Percentiles rank a stretch among this genome's conserved stretches.
These are phyloP conservation scores for Xylogone sp. DNA, from an alignment of 2,329 filamentous ascomycete genomes.

Conservation along the genomic window DNA sequence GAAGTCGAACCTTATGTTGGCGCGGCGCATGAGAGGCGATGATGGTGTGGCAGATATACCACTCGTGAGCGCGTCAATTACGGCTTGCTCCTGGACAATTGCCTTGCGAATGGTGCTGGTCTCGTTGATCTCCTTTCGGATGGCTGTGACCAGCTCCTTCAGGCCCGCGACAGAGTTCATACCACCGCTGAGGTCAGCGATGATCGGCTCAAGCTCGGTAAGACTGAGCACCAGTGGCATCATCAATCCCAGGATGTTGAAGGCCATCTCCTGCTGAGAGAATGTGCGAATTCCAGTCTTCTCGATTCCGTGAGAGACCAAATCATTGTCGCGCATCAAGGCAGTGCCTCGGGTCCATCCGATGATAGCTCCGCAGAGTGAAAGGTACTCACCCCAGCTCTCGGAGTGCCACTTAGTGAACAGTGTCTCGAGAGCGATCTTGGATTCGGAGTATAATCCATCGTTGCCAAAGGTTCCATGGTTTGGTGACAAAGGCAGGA, in stretches of 20 bases:
- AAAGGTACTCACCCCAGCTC: conserved; percentile 92
- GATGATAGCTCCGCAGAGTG: conserved; percentile 94
- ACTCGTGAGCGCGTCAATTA: no score
- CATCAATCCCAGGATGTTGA: conserved; percentile 94
- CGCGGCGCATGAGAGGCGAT: conserved; percentile 53
- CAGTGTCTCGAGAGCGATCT: conserved; percentile 89
- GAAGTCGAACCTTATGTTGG: conserved; percentile 98
- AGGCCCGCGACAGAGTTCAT: conserved; percentile 92
- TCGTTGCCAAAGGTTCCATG: conserved; percentile 96
- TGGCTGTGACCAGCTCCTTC: conserved; percentile 83
- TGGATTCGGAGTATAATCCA: conserved; percentile 94
- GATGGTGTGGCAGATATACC: no score
- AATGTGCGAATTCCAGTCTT: conserved; percentile 93
- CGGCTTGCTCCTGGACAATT: conserved; percentile 82
- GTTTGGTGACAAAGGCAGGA: conserved; percentile 93
- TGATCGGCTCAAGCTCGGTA: conserved; percentile 89
- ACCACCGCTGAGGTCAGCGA: conserved; percentile 91
- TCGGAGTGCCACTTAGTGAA: conserved; percentile 98
- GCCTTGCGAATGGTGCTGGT: conserved; percentile 86
- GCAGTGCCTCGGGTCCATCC: conserved; percentile 97
- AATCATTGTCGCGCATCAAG: conserved; percentile 93
- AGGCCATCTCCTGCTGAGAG: conserved; percentile 98
- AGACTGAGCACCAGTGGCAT: conserved; percentile 84
- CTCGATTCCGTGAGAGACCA: conserved; percentile 92
- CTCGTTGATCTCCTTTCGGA: conserved; percentile 88